These are phyloP conservation scores for Tephrocybe sp. DNA, from an alignment of 768 basidiomycete species.

Conservation along the genomic window DNA sequence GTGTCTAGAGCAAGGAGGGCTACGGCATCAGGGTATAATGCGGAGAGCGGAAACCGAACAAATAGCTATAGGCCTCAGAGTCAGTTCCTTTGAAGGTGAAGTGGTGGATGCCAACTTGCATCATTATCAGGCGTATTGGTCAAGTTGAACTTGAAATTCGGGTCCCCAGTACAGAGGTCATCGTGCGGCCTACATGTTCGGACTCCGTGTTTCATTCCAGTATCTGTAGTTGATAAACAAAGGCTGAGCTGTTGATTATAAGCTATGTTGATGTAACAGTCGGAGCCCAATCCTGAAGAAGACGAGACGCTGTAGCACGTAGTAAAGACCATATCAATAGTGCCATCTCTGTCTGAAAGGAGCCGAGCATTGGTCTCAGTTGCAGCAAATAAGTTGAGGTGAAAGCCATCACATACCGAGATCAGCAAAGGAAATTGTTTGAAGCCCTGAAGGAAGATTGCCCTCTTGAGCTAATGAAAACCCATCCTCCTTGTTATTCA, in stretches of 20 bases:
- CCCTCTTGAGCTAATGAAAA: constrained; percentile 70
- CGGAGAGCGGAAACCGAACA: constrained; percentile 59
- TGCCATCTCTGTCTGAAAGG: constrained; percentile 83
- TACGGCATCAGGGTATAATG: constrained; percentile 49
- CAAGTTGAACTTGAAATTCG: constrained; percentile 76
- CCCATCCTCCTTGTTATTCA: constrained; percentile 76
- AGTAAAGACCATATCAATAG: constrained; percentile 91
- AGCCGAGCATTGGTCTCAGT: constrained; percentile 1
- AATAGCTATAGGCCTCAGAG: constrained; percentile 45
- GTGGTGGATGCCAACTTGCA: constrained; percentile 28
- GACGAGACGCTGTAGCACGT: constrained; percentile 73
- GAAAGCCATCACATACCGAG: constrained; percentile 52
- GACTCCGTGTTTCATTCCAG: constrained; percentile 45
- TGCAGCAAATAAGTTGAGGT: not conserved
- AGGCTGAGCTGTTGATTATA: constrained; percentile 90
- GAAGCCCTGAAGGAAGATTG: constrained; percentile 69
- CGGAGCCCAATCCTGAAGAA: constrained; percentile 65
- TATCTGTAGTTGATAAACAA: constrained; percentile 58
- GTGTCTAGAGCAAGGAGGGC: constrained; percentile 72
- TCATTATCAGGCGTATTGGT: constrained; percentile 45
- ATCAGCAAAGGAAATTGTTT: constrained; percentile 85
- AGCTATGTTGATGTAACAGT: constrained; percentile 86
- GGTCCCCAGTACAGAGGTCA: constrained; percentile 80
- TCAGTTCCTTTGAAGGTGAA: not conserved
- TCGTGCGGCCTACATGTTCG: constrained; percentile 72